Conservation (phyloP, 2,329 filamentous ascomycete species). For the Microdochium nivale region DNA sequence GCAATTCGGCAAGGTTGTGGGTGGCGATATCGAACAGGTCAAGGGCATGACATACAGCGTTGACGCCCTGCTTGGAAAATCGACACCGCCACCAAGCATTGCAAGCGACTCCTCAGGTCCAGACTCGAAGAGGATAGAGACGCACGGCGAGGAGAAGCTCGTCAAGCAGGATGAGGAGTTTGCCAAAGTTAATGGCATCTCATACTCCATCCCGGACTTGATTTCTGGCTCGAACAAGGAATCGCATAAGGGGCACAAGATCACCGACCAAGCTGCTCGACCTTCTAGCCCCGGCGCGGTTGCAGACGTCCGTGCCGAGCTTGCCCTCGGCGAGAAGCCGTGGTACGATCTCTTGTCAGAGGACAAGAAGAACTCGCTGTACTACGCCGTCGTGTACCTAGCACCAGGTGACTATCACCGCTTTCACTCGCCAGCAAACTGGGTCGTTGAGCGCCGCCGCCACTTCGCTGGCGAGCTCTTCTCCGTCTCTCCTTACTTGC, state of each 20-base stretch:
- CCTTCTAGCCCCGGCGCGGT: conserved; percentile 61
- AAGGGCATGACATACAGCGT: conserved; percentile 98
- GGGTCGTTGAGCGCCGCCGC: conserved; percentile 90
- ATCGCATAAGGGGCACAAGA: conserved; percentile 32
- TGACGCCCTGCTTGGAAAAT: conserved; percentile 76
- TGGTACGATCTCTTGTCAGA: conserved; percentile 63
- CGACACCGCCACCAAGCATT: neutral
- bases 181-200: conserved; percentile 86
- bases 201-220: conserved; percentile 83
- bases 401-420: conserved; percentile 97
- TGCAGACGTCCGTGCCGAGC: conserved; percentile 73
- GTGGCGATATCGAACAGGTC: conserved; percentile 94
- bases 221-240: conserved; percentile 60
- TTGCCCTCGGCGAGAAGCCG: conserved; percentile 61
- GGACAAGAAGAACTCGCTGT: conserved; percentile 63
- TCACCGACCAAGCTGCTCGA: conserved; percentile 64
- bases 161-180: conserved; percentile 86
- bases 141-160: conserved; percentile 49
- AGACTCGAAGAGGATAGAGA: conserved; percentile 15
- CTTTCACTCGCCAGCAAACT: conserved; percentile 90
- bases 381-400: conserved; percentile 92
- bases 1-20: conserved; percentile 85
- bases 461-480: conserved; percentile 97
- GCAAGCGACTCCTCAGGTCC: neutral
- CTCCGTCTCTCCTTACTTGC: conserved; percentile 89